phyloP scores from a whole-genome alignment of 208 protist genomes.

The Wallacemonas sp. region DNA sequence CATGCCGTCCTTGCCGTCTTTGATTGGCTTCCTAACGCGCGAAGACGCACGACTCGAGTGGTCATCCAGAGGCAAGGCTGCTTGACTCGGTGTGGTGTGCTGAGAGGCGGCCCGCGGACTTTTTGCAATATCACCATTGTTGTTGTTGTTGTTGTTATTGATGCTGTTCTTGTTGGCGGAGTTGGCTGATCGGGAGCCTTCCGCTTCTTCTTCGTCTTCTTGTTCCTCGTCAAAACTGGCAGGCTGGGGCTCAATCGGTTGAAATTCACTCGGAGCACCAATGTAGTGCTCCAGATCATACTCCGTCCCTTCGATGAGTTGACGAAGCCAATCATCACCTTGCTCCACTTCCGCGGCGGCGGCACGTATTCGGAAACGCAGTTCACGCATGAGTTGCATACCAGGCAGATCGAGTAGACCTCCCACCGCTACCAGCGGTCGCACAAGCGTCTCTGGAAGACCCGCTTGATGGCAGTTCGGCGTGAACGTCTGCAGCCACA shows the following conservation, averaged over 20 bases:
- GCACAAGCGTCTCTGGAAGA: conserved; percentile 39
- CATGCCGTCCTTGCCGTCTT: not conserved
- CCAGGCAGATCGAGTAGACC: conserved; percentile 45
- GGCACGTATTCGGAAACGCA: conserved; percentile 46
- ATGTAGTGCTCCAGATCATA: conserved; percentile 47
- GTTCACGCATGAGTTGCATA: conserved; percentile 48
- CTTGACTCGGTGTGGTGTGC: not conserved
- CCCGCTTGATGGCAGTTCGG: conserved; percentile 41
- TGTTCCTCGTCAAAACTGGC: not conserved
- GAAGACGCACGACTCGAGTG: too few species aligned
- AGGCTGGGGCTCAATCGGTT: not conserved
- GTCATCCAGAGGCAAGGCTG: not conserved
- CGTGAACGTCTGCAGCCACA: conserved; percentile 40
- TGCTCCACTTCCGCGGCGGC: conserved; percentile 47
- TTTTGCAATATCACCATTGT: not conserved
- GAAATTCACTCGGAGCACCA: conserved; percentile 15
- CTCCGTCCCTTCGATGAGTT: conserved; percentile 42
- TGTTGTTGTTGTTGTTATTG: not conserved
- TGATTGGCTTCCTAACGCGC: too few species aligned
- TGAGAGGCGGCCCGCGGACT: not conserved
- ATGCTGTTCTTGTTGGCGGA: too few species aligned
- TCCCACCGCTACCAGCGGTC: conserved; percentile 39
- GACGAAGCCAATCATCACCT: conserved; percentile 33
- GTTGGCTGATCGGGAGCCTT: too few species aligned
- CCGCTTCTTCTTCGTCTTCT: not conserved